A percentile compares a stretch with the other conserved stretches of the same genome.
Conservation (phyloP, 2,329 filamentous ascomycete genomes). For the Juglanconis juglandina region DNA sequence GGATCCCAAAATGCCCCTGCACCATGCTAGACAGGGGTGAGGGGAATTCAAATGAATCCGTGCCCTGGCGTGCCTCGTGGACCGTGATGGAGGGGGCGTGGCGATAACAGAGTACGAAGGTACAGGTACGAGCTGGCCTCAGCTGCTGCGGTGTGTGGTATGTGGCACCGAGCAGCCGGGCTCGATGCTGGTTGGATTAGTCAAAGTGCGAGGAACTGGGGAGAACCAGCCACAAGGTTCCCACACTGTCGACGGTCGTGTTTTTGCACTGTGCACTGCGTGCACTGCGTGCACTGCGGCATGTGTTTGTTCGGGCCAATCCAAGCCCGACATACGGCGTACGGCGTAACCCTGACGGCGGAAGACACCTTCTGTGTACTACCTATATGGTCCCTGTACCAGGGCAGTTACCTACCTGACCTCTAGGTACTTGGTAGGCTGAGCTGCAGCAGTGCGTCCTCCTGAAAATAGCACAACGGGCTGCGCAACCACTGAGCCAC, state of each 20-base stretch:
- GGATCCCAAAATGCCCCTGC: constrained; percentile 1
- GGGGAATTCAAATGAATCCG: constrained; percentile 7
- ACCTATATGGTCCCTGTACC: no score
- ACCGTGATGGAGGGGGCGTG: constrained; percentile 22
- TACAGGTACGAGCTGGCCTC: neutral
- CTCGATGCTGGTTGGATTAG: constrained; percentile 12
- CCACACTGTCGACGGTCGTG: constrained; percentile 9
- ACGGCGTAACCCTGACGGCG: neutral
- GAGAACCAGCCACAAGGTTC: constrained; percentile 17
- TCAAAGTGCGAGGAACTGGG: constrained; percentile 14
- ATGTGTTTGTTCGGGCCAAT: neutral
- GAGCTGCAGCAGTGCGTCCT: constrained; percentile 9
- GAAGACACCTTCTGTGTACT: no score
- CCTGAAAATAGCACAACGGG: constrained; percentile 15
- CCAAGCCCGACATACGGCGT: neutral
- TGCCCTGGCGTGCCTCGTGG: constrained; percentile 16
- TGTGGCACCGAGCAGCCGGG: neutral
- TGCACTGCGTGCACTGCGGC: neutral
- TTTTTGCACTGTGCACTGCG: constrained; percentile 4
- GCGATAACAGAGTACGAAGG: constrained; percentile 18
- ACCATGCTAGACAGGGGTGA: constrained; percentile 3
- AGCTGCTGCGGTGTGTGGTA: neutral
- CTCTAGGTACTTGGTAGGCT: neutral
- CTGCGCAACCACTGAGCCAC: constrained; percentile 1
- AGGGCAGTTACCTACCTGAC: no score